These are phyloP conservation scores for Neurospora sublineolata DNA, from an alignment of 495 filamentous ascomycete species.

Conservation along the genomic window DNA sequence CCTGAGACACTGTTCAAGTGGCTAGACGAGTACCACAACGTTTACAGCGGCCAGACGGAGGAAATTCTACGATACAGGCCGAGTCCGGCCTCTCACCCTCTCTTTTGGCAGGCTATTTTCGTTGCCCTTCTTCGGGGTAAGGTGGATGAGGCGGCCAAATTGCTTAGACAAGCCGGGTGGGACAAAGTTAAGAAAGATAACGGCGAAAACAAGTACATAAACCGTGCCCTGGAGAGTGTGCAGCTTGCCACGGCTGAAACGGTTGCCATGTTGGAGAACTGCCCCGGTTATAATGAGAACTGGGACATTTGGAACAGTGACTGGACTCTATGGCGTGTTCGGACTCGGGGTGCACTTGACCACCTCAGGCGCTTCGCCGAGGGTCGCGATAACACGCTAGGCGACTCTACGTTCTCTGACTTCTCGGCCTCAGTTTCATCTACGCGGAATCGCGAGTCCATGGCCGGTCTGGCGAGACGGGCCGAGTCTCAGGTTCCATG, in stretches of 20 bases:
- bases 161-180: conserved; percentile 65
- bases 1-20: conserved; percentile 69
- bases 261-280: conserved; percentile 53
- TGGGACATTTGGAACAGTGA: conserved; percentile 69
- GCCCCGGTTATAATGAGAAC: conserved; percentile 52
- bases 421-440: conserved; percentile 11
- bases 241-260: conserved; percentile 54
- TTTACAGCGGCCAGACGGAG: conserved; percentile 47
- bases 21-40: conserved; percentile 58
- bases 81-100: conserved; percentile 56
- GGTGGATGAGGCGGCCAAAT: conserved; percentile 45
- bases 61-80: conserved; percentile 50
- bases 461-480: conserved; percentile 51
- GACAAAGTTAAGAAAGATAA: conserved; percentile 44
- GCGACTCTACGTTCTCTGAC: conserved; percentile 28
- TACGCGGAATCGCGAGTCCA: conserved; percentile 21
- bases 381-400: conserved; percentile 41
- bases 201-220: conserved; percentile 53
- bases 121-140: conserved; percentile 58
- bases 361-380: conserved; percentile 66
- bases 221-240: conserved; percentile 60
- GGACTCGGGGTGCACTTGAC: conserved; percentile 50
- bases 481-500: conserved; percentile 77
- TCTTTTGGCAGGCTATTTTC: conserved; percentile 73
- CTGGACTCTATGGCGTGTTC: conserved; percentile 68